phyloP scores from a whole-genome alignment of 345 rosid genomes.

The Linum trigynum region DNA sequence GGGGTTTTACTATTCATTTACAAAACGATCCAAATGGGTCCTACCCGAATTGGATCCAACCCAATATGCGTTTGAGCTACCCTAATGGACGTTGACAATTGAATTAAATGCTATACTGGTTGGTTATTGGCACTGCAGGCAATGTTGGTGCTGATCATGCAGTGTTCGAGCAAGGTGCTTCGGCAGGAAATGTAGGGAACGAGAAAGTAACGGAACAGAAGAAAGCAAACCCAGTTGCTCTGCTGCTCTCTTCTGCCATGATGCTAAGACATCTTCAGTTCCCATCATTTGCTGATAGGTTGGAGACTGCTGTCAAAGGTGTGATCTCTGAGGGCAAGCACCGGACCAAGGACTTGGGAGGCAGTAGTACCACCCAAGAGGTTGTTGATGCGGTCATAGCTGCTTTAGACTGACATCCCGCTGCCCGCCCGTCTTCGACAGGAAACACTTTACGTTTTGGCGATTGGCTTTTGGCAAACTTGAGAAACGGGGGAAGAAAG shows the following conservation, averaged over 20 bases:
- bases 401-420: constrained; percentile 31
- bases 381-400: constrained; percentile 72
- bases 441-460: too few relatives aligned
- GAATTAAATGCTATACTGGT: too few relatives aligned
- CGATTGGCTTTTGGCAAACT: too few relatives aligned
- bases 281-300: constrained; percentile 18
- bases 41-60: too few relatives aligned
- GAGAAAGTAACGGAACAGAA: constrained; percentile 46
- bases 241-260: constrained; percentile 96
- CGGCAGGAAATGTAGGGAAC: constrained; percentile 18
- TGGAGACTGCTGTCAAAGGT: constrained; percentile 71
- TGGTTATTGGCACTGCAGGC: constrained; percentile 35
- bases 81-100: too few relatives aligned
- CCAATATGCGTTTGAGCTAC: not conserved
- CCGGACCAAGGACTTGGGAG: constrained; percentile 83
- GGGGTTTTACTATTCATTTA: constrained; percentile 6
- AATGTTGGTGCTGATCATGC: constrained; percentile 93
- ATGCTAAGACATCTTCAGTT: constrained; percentile 23
- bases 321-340: constrained; percentile 58
- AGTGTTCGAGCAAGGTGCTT: constrained; percentile 92
- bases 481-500: too few relatives aligned
- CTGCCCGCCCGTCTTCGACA: too few relatives aligned
- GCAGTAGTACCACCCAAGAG: constrained; percentile 60
- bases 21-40: too few relatives aligned
- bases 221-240: constrained; percentile 89